Conservation (phyloP, 441 rosid genomes). For the Croton setiger region DNA sequence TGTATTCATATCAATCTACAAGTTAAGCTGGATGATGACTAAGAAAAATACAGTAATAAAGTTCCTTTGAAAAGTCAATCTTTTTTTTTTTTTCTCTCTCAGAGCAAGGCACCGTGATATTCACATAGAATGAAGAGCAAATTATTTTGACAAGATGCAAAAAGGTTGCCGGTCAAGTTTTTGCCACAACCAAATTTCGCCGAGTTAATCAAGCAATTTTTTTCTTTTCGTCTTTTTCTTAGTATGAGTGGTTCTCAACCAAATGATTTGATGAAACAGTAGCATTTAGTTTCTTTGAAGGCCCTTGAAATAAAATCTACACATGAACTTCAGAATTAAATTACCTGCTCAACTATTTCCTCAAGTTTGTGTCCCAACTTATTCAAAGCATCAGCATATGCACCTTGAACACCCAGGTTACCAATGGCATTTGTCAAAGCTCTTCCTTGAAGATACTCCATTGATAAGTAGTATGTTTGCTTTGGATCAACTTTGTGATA, state of each 20-base stretch:
- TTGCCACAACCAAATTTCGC: neutral
- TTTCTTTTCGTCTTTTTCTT: neutral
- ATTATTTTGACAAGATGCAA: neutral
- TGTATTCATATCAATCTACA: slow-evolving; percentile 2
- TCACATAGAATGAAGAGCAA: neutral
- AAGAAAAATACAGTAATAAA: slow-evolving; percentile 1
- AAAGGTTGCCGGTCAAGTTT: neutral
- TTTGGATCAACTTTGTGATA: slow-evolving; percentile 80
- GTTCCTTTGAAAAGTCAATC: neutral
- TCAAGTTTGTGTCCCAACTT: slow-evolving; percentile 81
- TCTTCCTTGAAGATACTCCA: slow-evolving; percentile 99
- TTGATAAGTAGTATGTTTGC: slow-evolving; percentile 91
- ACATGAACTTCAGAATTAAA: neutral
- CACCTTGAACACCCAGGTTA: slow-evolving; percentile 62
- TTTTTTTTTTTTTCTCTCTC: neutral
- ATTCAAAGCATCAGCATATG: slow-evolving; percentile 77
- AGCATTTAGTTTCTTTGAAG: neutral
- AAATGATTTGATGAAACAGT: neutral
- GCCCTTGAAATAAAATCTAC: neutral
- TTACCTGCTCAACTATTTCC: slow-evolving; percentile 81
- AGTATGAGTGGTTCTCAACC: neutral
- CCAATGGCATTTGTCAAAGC: slow-evolving; percentile 92
- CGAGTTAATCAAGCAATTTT: neutral
- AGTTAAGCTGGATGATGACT: slow-evolving; percentile 1
- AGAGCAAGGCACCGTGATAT: neutral